Conservation (phyloP, 345 rosid genomes). For the Tarenaya hassleriana region DNA sequence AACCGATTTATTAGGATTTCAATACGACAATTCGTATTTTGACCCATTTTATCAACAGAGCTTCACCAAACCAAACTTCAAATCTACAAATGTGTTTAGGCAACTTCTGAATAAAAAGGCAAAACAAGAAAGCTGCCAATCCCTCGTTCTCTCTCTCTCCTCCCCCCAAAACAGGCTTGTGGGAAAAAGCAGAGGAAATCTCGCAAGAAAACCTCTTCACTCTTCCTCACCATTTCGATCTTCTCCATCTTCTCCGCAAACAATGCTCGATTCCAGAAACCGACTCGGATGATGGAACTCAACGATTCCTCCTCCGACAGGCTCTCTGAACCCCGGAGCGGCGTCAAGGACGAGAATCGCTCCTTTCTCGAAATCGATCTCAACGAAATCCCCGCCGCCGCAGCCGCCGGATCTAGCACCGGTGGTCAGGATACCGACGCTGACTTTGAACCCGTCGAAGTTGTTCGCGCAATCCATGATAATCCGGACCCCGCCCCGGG, state of each 20-base stretch:
- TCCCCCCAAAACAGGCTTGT: conserved; percentile 20
- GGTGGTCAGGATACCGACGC: conserved; percentile 15
- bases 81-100: too few relatives aligned
- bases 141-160: conserved; percentile 15
- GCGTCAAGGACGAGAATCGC: conserved; percentile 39
- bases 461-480: conserved; percentile 59
- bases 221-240: conserved; percentile 12
- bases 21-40: too few relatives aligned
- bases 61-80: too few relatives aligned
- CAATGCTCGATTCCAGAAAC: conserved; percentile 30
- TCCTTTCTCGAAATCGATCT: conserved; percentile 85
- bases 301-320: conserved; percentile 30
- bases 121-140: not conserved
- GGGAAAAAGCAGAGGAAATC: conserved; percentile 27
- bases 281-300: conserved; percentile 41
- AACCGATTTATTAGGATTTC: too few relatives aligned
- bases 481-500: conserved; percentile 57
- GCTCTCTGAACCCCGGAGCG: conserved; percentile 22
- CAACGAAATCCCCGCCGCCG: conserved; percentile 84
- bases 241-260: conserved; percentile 9
- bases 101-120: too few relatives aligned
- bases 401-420: conserved; percentile 24
- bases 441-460: conserved; percentile 42
- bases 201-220: conserved; percentile 19
- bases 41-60: too few relatives aligned